phyloP scores from a whole-genome alignment of 768 basidiomycete species.

The Mycena maculata region DNA sequence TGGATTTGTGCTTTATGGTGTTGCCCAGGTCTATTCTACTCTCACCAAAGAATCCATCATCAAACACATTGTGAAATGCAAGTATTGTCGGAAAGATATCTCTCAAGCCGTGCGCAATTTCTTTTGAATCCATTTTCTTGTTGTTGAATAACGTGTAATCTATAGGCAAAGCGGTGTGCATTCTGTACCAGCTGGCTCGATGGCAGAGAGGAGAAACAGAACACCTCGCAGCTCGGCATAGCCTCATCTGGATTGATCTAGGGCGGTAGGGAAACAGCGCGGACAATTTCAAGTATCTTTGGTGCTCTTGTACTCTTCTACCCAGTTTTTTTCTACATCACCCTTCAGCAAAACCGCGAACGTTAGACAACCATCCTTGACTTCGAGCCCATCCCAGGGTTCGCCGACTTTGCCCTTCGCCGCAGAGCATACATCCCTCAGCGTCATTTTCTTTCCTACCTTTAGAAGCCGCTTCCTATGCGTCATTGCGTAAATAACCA shows the following conservation, averaged over 20 bases:
- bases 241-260: conserved; percentile 5
- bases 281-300: conserved; percentile 10
- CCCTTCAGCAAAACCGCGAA: conserved; percentile 86
- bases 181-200: conserved; percentile 58
- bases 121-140: neutral
- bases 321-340: conserved; percentile 82
- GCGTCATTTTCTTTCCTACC: conserved; percentile 90
- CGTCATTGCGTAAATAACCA: conserved; percentile 90
- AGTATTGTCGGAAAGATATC: conserved; percentile 57
- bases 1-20: conserved; percentile 50
- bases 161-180: conserved; percentile 31
- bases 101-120: conserved; percentile 49
- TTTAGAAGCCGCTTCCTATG: conserved; percentile 81
- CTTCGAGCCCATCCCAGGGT: conserved; percentile 80
- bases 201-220: conserved; percentile 37
- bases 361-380: conserved; percentile 84
- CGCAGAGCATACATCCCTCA: conserved; percentile 78
- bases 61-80: conserved; percentile 51
- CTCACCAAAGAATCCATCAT: conserved; percentile 56
- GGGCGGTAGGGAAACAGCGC: too few relatives aligned
- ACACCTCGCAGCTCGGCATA: neutral
- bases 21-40: conserved; percentile 51
- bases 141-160: conserved; percentile 30
- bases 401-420: conserved; percentile 71
- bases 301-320: conserved; percentile 83